Conservation (phyloP, 1,139 yeast species). For the Suhomyces taliae region DNA sequence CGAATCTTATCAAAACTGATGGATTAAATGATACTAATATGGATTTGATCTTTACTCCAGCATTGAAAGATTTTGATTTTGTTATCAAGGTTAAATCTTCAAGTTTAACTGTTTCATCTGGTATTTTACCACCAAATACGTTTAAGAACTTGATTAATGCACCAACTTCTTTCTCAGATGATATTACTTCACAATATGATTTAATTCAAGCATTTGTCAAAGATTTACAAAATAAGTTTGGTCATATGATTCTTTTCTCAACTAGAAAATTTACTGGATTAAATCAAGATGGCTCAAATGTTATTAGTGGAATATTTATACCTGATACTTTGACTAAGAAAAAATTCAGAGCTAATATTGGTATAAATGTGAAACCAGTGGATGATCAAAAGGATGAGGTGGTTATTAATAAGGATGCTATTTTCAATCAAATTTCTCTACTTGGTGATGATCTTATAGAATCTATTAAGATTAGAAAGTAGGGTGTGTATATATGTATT, state of each 20-base stretch:
- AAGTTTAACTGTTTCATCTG: constrained; percentile 49
- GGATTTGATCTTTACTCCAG: constrained; percentile 70
- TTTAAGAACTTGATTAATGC: constrained; percentile 64
- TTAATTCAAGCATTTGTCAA: constrained; percentile 54
- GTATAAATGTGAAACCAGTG: constrained; percentile 69
- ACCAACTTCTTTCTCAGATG: constrained; percentile 44
- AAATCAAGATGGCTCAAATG: constrained; percentile 50
- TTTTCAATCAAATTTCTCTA: constrained; percentile 67
- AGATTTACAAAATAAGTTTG: constrained; percentile 57
- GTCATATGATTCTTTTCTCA: constrained; percentile 61
- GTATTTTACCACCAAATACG: constrained; percentile 52
- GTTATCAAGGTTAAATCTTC: constrained; percentile 57
- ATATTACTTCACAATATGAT: constrained; percentile 49
- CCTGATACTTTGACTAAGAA: constrained; percentile 58
- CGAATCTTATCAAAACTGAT: constrained; percentile 46
- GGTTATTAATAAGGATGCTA: constrained; percentile 71
- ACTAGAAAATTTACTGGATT: constrained; percentile 53
- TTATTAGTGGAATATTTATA: constrained; percentile 78
- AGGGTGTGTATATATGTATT: constrained; percentile 13
- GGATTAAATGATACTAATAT: constrained; percentile 50
- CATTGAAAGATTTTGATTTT: constrained; percentile 81
- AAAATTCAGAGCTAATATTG: constrained; percentile 78
- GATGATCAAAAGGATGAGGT: constrained; percentile 50
- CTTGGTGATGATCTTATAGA: constrained; percentile 71
- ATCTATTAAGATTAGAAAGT: constrained; percentile 26